These are phyloP conservation scores for Theileria sp. DNA, from an alignment of 169 alveolate species.

Conservation along the genomic window DNA sequence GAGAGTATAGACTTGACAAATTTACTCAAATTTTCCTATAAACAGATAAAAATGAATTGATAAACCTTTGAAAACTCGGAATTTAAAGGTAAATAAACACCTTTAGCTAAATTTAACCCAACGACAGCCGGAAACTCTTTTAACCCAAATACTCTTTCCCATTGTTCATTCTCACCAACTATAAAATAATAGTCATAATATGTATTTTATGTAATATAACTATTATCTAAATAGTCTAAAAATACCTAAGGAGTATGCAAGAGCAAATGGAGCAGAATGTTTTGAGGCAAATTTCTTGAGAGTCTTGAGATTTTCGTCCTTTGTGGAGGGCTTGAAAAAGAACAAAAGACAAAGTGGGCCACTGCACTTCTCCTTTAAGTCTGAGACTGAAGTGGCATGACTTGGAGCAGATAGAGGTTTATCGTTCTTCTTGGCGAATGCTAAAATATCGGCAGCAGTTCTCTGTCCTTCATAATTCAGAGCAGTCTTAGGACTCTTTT, in stretches of 20 bases:
- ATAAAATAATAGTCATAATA: background rate
- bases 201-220: background rate
- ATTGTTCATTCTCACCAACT: conserved; percentile 40
- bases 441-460: conserved; percentile 54
- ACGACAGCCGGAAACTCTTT: conserved; percentile 37
- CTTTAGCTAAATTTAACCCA: conserved; percentile 55
- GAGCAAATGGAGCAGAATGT: conserved; percentile 38
- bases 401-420: conserved; percentile 51
- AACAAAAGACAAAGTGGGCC: conserved; percentile 62
- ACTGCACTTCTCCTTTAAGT: conserved; percentile 48
- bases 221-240: background rate
- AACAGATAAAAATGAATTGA: background rate
- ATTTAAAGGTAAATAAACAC: conserved; percentile 31
- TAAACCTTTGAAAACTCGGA: conserved; percentile 15
- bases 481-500: conserved; percentile 64
- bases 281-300: conserved; percentile 24
- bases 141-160: conserved; percentile 51
- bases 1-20: conserved; percentile 39
- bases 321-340: conserved; percentile 34
- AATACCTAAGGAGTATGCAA: conserved; percentile 50
- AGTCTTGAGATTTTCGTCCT: conserved; percentile 30
- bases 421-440: conserved; percentile 48
- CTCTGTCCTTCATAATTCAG: conserved; percentile 46
- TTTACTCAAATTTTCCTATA: conserved; percentile 38
- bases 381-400: conserved; percentile 28